A percentile compares a stretch with the other conserved stretches of the same genome.
These are phyloP conservation scores for Pythium vanterpoolii DNA, from an alignment of 352 stramenopile species.

Conservation along the genomic window DNA sequence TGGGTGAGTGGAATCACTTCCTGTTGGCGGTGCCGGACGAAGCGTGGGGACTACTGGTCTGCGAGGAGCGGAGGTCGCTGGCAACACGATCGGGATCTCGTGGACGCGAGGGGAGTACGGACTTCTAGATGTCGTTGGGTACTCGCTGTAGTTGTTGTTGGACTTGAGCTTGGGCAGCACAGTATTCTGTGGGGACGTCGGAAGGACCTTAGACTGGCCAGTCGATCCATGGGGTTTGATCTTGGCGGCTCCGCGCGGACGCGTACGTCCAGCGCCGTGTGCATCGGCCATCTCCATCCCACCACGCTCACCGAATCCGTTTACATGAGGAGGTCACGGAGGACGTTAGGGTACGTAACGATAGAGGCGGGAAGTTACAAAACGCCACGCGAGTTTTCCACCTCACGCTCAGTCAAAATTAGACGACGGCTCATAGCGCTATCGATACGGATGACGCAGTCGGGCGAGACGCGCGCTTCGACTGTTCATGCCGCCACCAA, in stretches of 20 bases:
- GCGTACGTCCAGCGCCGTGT: constrained; percentile 2
- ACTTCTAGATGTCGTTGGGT: constrained; percentile 5
- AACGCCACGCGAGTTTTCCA: constrained; percentile 12
- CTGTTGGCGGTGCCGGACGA: constrained; percentile 6
- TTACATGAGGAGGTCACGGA: neutral
- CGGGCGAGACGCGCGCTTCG: neutral
- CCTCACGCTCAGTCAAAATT: constrained; percentile 16
- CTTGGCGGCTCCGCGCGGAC: constrained; percentile 16
- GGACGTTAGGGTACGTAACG: neutral
- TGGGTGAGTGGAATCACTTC: constrained; percentile 12
- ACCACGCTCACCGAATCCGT: neutral
- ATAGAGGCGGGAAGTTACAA: constrained; percentile 29
- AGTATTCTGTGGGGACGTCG: neutral
- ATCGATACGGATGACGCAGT: neutral
- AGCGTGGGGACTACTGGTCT: neutral
- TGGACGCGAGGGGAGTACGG: constrained; percentile 29
- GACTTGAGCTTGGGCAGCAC: constrained; percentile 16
- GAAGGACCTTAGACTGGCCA: neutral
- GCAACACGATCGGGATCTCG: constrained; percentile 21
- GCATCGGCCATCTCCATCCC: constrained; percentile 11
- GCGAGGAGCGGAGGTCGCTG: constrained; percentile 1
- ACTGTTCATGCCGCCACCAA: neutral
- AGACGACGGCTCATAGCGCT: constrained; percentile 2
- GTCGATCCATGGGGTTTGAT: constrained; percentile 13
- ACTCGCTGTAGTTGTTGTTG: constrained; percentile 19